These are phyloP conservation scores for Tetrahymena malaccensis DNA, from an alignment of 73 alveolate species.

Conservation along the genomic window DNA sequence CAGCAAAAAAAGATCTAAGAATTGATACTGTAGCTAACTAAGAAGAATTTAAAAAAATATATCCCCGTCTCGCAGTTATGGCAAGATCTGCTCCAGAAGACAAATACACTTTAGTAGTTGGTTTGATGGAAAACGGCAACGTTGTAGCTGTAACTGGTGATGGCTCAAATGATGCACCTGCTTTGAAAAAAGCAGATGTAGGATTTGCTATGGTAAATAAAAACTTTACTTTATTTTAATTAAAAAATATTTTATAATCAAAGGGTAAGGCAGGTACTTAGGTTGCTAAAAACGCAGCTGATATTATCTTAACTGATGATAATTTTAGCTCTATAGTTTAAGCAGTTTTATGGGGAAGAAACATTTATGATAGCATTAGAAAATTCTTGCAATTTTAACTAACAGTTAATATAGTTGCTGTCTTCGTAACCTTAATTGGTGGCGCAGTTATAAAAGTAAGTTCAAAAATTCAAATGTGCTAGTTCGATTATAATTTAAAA, in stretches of 20 bases:
- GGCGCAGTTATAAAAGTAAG: conserved; percentile 51
- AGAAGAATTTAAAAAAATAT: conserved; percentile 25
- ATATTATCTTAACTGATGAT: conserved; percentile 83
- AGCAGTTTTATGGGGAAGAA: conserved; percentile 93
- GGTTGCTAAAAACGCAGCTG: conserved; percentile 92
- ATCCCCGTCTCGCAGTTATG: conserved; percentile 66
- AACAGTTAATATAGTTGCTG: conserved; percentile 84
- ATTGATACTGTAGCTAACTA: conserved; percentile 36
- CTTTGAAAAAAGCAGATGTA: conserved; percentile 88
- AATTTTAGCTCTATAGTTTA: conserved; percentile 84
- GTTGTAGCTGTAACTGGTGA: conserved; percentile 99
- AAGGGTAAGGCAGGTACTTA: conserved; percentile 91
- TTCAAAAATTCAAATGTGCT: not conserved
- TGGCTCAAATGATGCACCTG: conserved; percentile 99
- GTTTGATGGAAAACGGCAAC: conserved; percentile 82
- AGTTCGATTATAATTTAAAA: no score
- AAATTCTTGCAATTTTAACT: conserved; percentile 89
- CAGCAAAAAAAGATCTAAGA: conserved; percentile 21
- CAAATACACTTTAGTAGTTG: conserved; percentile 88
- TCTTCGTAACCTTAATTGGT: conserved; percentile 68
- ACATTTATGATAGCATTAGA: conserved; percentile 85
- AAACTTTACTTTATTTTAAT: not conserved
- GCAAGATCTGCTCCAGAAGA: conserved; percentile 98
- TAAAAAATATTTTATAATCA: no score
- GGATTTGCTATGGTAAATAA: conserved; percentile 88